phyloP scores from a whole-genome alignment of 225 moss, liverwort and hornwort species.

The Polytrichum commune region DNA sequence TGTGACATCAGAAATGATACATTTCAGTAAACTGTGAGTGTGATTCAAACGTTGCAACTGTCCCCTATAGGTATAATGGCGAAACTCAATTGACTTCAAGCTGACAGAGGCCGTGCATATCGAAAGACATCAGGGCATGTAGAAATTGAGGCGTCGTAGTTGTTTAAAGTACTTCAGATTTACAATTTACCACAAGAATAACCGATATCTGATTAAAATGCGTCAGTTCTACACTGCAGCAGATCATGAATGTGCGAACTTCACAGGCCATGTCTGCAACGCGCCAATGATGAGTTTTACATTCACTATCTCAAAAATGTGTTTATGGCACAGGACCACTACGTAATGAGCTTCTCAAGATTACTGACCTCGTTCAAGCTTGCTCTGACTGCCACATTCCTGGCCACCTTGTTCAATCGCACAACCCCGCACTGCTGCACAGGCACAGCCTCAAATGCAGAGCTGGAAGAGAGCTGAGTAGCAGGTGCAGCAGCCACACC shows the following conservation, averaged over 20 bases:
- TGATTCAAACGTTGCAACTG: not conserved
- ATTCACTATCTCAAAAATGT: no score
- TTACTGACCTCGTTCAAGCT: slow-evolving; percentile 14
- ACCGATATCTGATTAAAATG: no score
- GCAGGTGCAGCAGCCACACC: slow-evolving; percentile 5
- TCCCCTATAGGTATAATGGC: not conserved
- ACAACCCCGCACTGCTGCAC: slow-evolving; percentile 6
- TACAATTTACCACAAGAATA: no score
- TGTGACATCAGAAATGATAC: no score
- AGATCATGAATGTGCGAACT: not conserved
- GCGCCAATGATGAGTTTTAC: no score
- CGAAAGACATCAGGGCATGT: not conserved
- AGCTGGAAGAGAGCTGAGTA: slow-evolving; percentile 15
- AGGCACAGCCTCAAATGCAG: slow-evolving; percentile 8
- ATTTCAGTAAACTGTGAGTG: not conserved
- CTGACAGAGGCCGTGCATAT: not conserved
- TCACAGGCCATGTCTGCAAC: not conserved
- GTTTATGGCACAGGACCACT: not conserved
- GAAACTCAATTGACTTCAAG: not conserved
- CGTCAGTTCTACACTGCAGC: no score
- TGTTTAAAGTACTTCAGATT: no score
- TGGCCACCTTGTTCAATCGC: slow-evolving; percentile 11
- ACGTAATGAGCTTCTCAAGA: not conserved
- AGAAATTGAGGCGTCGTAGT: not conserved
- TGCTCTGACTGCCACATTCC: slow-evolving; percentile 15